These are phyloP conservation scores for Pythium sukuiense DNA, from an alignment of 352 stramenopile genomes.

Conservation along the genomic window DNA sequence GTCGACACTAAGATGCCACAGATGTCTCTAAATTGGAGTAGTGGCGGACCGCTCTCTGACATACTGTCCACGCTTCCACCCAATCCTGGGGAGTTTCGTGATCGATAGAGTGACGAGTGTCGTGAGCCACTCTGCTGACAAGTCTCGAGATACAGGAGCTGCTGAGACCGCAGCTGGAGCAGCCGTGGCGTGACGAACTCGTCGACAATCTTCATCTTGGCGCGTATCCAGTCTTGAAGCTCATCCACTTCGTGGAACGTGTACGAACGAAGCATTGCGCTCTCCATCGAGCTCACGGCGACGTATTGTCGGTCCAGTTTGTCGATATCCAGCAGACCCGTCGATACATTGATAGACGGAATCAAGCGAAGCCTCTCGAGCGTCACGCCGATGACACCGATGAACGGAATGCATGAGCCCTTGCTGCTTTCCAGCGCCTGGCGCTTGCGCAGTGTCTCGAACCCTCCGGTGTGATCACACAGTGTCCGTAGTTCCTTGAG, in stretches of 20 bases:
- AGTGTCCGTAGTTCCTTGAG: slow-evolving; percentile 58
- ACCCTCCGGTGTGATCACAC: slow-evolving; percentile 70
- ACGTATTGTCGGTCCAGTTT: slow-evolving; percentile 25
- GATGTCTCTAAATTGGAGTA: slow-evolving; percentile 27
- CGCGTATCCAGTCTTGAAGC: slow-evolving; percentile 17
- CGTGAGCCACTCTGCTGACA: slow-evolving; percentile 19
- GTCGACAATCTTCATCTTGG: slow-evolving; percentile 13
- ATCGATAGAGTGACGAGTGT: slow-evolving; percentile 22
- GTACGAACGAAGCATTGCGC: slow-evolving; percentile 26
- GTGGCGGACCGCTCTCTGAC: slow-evolving; percentile 1
- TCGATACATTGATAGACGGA: slow-evolving; percentile 8
- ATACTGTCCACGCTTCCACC: neutral
- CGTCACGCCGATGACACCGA: slow-evolving; percentile 68
- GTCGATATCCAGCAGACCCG: slow-evolving; percentile 20
- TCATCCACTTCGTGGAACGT: slow-evolving; percentile 14
- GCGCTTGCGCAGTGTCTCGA: slow-evolving; percentile 65
- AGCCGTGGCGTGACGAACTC: slow-evolving; percentile 22
- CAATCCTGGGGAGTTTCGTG: slow-evolving; percentile 5
- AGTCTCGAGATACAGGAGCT: slow-evolving; percentile 24
- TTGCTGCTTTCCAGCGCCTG: slow-evolving; percentile 46
- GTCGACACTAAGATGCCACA: slow-evolving; percentile 24
- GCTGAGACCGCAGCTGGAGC: slow-evolving; percentile 26
- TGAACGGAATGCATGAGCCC: slow-evolving; percentile 59
- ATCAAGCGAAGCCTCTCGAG: slow-evolving; percentile 53
- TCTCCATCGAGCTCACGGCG: slow-evolving; percentile 24